Evolutionary conservation across 2,329 filamentous ascomycete species (phyloP).

Genomic region (Alternaria incomplexa): DNA sequence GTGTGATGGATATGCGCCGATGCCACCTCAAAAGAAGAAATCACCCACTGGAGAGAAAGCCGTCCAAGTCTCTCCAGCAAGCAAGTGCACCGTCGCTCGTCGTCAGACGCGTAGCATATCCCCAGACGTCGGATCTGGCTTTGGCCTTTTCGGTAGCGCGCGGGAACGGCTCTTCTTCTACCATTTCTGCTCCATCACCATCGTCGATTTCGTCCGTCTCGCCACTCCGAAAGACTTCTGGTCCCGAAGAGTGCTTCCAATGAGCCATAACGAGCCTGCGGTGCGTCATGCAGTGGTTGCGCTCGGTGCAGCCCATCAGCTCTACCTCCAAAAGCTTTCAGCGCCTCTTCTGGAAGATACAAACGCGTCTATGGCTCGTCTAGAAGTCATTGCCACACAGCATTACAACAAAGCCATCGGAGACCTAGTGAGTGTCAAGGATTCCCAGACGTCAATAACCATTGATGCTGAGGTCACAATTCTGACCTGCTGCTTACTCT

Average conservation of each 20-base stretch:
- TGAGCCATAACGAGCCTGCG: slow-evolving; percentile 12
- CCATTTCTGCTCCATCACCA: slow-evolving; percentile 11
- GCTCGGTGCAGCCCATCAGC: slow-evolving; percentile 11
- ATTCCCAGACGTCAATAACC: neutral
- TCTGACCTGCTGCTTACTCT: slow-evolving; percentile 11
- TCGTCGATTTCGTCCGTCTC: slow-evolving; percentile 11
- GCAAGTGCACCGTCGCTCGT: neutral
- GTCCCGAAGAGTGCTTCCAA: slow-evolving; percentile 13
- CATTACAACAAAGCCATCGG: slow-evolving; percentile 14
- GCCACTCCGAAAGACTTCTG: slow-evolving; percentile 11
- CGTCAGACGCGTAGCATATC: neutral
- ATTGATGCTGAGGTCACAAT: slow-evolving; percentile 3
- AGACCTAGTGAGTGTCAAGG: neutral
- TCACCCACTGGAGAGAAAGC: neutral
- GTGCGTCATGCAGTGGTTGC: slow-evolving; percentile 8
- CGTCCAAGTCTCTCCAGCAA: neutral
- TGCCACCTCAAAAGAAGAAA: slow-evolving; percentile 2
- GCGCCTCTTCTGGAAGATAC: neutral
- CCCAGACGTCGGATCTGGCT: neutral
- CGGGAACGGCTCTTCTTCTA: slow-evolving; percentile 9
- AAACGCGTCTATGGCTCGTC: slow-evolving; percentile 3
- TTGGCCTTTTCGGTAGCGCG: neutral
- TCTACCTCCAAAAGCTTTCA: slow-evolving; percentile 9
- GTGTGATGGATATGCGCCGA: slow-evolving; percentile 11
- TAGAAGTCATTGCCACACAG: slow-evolving; percentile 2